Evolutionary conservation across 805 yeast genomes (phyloP), one percentile per base, ranked within the genome.

Genomic region (Monosporozyma yasuniensis): DNA sequence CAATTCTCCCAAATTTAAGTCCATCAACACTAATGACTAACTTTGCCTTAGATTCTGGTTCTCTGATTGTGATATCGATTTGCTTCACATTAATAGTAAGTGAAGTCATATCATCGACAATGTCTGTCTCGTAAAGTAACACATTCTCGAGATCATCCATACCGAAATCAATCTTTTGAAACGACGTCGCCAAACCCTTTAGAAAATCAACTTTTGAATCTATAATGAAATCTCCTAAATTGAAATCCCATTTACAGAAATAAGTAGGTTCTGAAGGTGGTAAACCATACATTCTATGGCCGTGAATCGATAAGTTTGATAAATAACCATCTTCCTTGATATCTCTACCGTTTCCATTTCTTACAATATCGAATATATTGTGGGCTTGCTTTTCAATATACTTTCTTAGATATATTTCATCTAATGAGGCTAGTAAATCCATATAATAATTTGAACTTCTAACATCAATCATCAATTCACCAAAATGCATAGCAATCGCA

Each of bases 181-280:
- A 54, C 0, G 82, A 68, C 2, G 71, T 57, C 0, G 57, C 54
- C 11, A 84, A 59, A 0, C 76, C 73, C 35, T 70, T 68, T 9
- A 81, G 22, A 50, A 79, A 74, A 3, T 57, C 50, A 0, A 81
- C 70, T 9, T 73, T 67, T 1, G 86, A 77, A 50, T 79, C 74
- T 11, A 87, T 65, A 1, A 57, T 50, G 4, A 89, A 67, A 4
- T 70, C 71, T 9, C 90, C 95, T 1, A 84, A 61, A 25, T 76
- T 78, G 56, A 93, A 79, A 52, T 84, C 90, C 99, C 99, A 93
- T 52, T 86, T 83, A 59, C 96, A 89, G 54, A 78, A 80, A 61
- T 87, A 93, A 0, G 97, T 87, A 0, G 91, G 88, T 61, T 87
- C 95, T 7, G 74, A 71, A 0, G 97, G 97, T 0, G 96, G 96